Conservation (phyloP, 768 basidiomycete species). For the Tulasnella sp. region DNA sequence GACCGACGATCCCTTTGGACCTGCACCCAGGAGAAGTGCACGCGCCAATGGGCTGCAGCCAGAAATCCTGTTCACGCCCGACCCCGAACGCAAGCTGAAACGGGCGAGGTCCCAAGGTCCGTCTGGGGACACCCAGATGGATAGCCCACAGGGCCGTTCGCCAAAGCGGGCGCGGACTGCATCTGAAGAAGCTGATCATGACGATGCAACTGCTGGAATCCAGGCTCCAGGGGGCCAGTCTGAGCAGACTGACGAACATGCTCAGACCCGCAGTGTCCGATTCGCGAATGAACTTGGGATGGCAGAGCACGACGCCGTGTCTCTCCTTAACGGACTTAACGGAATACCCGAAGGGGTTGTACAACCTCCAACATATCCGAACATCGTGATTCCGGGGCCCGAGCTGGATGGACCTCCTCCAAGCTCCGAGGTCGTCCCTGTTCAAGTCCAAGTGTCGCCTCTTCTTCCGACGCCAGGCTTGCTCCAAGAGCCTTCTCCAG, state of each 20-base stretch:
- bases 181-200: slow-evolving; percentile 3
- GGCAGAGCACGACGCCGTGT: neutral
- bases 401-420: slow-evolving; percentile 18
- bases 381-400: neutral
- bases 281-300: slow-evolving; percentile 1
- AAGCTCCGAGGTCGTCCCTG: neutral
- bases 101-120: slow-evolving; percentile 49
- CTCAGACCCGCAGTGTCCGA: slow-evolving; percentile 15
- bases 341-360: neutral
- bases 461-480: neutral
- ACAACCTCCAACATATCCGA: neutral
- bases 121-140: slow-evolving; percentile 42
- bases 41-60: slow-evolving; percentile 60
- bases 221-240: neutral
- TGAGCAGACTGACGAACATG: slow-evolving; percentile 12
- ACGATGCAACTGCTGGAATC: neutral
- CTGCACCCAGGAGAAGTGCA: slow-evolving; percentile 57
- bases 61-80: slow-evolving; percentile 55
- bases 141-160: slow-evolving; percentile 31
- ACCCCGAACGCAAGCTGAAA: slow-evolving; percentile 69
- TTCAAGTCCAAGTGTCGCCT: neutral
- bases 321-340: neutral
- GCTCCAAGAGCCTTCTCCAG: neutral
- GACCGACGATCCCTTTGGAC: slow-evolving; percentile 24
- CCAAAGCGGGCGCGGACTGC: slow-evolving; percentile 41